Conservation (phyloP, 2,329 filamentous ascomycete species). For the Diplodia corticola region DNA sequence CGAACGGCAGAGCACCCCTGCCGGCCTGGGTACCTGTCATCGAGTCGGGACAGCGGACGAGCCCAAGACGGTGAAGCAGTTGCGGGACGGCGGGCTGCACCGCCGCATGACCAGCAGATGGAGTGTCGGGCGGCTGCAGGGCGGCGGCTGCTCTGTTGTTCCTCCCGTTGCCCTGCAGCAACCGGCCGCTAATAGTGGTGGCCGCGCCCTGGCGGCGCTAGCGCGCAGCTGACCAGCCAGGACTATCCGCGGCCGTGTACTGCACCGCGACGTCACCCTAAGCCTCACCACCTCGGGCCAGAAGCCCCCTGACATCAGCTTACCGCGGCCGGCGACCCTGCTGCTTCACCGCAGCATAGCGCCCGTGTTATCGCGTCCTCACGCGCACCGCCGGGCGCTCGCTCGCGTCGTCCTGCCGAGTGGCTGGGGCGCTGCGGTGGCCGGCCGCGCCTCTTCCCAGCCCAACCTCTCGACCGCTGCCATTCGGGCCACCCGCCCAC, state of each 20-base stretch:
- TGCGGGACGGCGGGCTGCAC: neutral
- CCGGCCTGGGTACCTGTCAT: constrained; percentile 12
- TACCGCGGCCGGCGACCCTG: neutral
- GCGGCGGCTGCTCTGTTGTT: neutral
- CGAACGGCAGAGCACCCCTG: neutral
- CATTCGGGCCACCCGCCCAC: neutral
- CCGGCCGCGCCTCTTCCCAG: neutral
- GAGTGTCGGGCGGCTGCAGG: neutral
- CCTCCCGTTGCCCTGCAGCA: constrained; percentile 10
- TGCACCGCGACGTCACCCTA: constrained; percentile 1
- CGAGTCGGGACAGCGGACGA: neutral
- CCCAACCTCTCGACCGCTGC: neutral
- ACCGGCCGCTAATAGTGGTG: neutral
- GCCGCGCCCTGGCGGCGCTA: neutral
- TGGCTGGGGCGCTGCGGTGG: neutral
- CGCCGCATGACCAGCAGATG: neutral
- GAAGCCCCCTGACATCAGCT: constrained; percentile 18
- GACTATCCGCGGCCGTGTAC: neutral
- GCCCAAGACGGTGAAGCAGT: neutral
- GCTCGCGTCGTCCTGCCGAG: constrained; percentile 2
- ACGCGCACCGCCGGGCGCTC: neutral
- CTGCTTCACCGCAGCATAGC: neutral
- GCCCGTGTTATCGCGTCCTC: neutral
- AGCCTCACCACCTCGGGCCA: neutral
- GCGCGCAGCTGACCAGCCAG: neutral